Evolutionary conservation across 331 rosid genomes (phyloP).

Genomic region (Ulmus americana): DNA sequence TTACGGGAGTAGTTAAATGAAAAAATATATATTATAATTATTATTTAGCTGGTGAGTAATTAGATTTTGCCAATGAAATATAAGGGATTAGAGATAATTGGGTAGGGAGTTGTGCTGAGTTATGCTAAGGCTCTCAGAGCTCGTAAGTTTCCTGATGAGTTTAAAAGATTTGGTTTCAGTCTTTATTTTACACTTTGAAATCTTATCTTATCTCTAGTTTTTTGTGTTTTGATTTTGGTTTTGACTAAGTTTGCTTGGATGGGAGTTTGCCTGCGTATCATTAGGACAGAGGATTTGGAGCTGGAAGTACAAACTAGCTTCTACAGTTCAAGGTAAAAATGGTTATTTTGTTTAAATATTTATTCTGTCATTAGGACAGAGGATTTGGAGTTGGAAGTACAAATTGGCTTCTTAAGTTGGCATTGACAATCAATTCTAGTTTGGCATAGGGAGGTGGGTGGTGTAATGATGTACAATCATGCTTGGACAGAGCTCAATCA

Average conservation of each 20-base stretch:
- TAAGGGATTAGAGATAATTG: too few species aligned
- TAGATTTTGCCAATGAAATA: too few species aligned
- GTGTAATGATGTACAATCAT: slow-evolving; percentile 74
- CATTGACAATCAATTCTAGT: slow-evolving; percentile 10
- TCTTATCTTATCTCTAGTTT: background rate
- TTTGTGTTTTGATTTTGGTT: background rate
- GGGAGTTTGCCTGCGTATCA: slow-evolving; percentile 97
- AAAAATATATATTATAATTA: too few species aligned
- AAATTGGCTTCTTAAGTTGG: too few species aligned
- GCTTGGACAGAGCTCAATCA: slow-evolving; percentile 64
- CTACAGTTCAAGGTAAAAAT: slow-evolving; percentile 74
- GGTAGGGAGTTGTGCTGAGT: slow-evolving; percentile 15
- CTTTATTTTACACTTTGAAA: background rate
- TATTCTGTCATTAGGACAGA: slow-evolving; percentile 8
- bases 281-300: slow-evolving; percentile 70
- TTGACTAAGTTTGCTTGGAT: slow-evolving; percentile 70
- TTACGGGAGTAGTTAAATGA: too few species aligned
- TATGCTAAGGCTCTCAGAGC: slow-evolving; percentile 53
- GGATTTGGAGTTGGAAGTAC: slow-evolving; percentile 10
- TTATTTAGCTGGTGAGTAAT: slow-evolving; percentile 15
- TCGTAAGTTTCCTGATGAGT: slow-evolving; percentile 38
- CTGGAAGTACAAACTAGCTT: slow-evolving; percentile 72
- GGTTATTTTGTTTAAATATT: background rate
- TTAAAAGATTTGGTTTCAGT: background rate
- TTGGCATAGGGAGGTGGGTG: slow-evolving; percentile 82